Percentiles rank a stretch among this genome's conserved stretches.
These are phyloP conservation scores for Alternaria dauci DNA, from an alignment of 2,329 filamentous ascomycete species.

Conservation along the genomic window DNA sequence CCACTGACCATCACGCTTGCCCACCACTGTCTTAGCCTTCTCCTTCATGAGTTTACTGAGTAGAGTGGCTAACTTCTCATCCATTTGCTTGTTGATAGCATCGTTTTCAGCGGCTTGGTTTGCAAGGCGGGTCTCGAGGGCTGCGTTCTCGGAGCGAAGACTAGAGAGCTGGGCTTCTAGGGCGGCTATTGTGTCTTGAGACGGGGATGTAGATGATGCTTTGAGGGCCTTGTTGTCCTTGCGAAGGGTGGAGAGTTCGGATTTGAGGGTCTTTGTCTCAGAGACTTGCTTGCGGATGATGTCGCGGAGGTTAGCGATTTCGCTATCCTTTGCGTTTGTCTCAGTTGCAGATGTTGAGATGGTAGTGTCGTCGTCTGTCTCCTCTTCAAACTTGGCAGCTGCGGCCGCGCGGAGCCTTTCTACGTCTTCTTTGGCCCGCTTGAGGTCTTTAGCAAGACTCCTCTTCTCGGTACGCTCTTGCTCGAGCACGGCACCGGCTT, in stretches of 20 bases:
- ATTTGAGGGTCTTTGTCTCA: constrained; percentile 36
- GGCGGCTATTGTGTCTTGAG: constrained; percentile 27
- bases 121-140: constrained; percentile 30
- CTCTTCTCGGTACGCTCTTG: constrained; percentile 47
- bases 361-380: constrained; percentile 24
- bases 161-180: constrained; percentile 12
- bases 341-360: constrained; percentile 16
- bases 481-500: constrained; percentile 42
- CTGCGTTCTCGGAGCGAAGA: constrained; percentile 28
- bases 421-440: constrained; percentile 30
- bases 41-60: constrained; percentile 44
- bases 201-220: constrained; percentile 16
- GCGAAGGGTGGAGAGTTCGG: constrained; percentile 22
- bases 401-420: constrained; percentile 30
- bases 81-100: constrained; percentile 44
- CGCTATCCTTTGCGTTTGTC: constrained; percentile 31
- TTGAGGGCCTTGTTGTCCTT: constrained; percentile 29
- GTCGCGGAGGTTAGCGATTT: constrained; percentile 38
- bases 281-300: constrained; percentile 39
- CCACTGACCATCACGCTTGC: constrained; percentile 48
- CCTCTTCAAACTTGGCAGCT: constrained; percentile 20
- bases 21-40: constrained; percentile 39
- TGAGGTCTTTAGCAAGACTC: constrained; percentile 38
- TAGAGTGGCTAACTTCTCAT: constrained; percentile 42
- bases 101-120: constrained; percentile 36